Conservation (phyloP, 1,284 basidiomycete genomes). For the Apiotrichum mycotoxinovorans region DNA sequence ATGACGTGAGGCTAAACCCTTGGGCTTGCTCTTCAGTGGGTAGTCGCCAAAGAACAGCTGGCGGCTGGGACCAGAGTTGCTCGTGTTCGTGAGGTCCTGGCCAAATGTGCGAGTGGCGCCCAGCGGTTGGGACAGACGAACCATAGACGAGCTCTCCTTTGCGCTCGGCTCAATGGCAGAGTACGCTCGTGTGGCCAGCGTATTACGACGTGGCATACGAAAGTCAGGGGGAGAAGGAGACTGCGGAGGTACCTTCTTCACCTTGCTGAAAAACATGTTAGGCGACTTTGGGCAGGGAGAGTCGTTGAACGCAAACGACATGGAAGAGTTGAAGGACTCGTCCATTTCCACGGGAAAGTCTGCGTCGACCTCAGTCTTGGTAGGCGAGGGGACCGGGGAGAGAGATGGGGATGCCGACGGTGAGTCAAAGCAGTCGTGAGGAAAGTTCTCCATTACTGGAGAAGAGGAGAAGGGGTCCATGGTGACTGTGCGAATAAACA, state of each 20-base stretch:
- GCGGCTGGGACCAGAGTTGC: slow-evolving; percentile 7
- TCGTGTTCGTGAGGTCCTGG: slow-evolving; percentile 35
- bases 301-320: slow-evolving; percentile 37
- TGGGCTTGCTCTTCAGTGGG: slow-evolving; percentile 3
- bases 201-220: neutral
- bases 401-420: slow-evolving; percentile 4
- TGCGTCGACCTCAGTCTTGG: slow-evolving; percentile 39
- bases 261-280: slow-evolving; percentile 11
- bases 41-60: neutral
- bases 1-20: slow-evolving; percentile 43
- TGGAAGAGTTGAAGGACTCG: slow-evolving; percentile 49
- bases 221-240: neutral
- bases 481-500: slow-evolving; percentile 6
- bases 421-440: slow-evolving; percentile 32
- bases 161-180: neutral
- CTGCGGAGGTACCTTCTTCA: slow-evolving; percentile 26
- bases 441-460: slow-evolving; percentile 40
- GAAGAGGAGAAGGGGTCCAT: slow-evolving; percentile 45
- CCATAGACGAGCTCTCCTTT: neutral
- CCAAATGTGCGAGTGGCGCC: slow-evolving; percentile 33
- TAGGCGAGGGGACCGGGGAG: slow-evolving; percentile 37
- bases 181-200: neutral
- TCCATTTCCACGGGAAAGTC: slow-evolving; percentile 46
- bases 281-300: slow-evolving; percentile 23
- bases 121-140: neutral